These are phyloP conservation scores for Phytopythium helicoides DNA, from an alignment of 352 stramenopile genomes.

Conservation along the genomic window DNA sequence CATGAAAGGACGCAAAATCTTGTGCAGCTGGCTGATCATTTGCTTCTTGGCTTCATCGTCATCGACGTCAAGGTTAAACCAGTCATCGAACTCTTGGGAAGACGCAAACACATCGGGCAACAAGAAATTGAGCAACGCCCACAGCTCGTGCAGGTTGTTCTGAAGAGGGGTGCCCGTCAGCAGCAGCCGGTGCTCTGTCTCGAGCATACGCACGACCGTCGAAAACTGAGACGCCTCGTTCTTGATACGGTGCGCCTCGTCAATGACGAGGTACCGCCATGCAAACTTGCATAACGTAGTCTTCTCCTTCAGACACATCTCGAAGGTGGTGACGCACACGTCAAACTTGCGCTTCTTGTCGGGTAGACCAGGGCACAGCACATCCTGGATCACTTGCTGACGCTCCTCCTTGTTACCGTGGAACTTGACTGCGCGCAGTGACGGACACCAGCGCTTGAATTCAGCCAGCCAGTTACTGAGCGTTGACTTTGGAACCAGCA, in stretches of 20 bases:
- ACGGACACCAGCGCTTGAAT: slow-evolving; percentile 91
- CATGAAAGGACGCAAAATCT: slow-evolving; percentile 95
- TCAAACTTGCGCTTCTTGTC: slow-evolving; percentile 95
- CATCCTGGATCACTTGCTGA: slow-evolving; percentile 81
- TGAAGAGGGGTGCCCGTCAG: slow-evolving; percentile 95
- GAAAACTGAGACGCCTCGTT: slow-evolving; percentile 90
- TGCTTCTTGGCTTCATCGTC: slow-evolving; percentile 89
- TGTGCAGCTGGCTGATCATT: slow-evolving; percentile 88
- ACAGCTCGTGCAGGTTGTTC: slow-evolving; percentile 96
- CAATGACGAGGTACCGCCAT: slow-evolving; percentile 88
- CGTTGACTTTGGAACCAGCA: slow-evolving; percentile 94
- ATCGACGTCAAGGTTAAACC: slow-evolving; percentile 87
- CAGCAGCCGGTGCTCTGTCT: slow-evolving; percentile 84
- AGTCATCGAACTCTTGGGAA: slow-evolving; percentile 86
- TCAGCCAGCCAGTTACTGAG: slow-evolving; percentile 94
- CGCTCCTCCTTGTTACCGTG: slow-evolving; percentile 91
- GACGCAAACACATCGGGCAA: slow-evolving; percentile 92
- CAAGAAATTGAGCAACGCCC: slow-evolving; percentile 94
- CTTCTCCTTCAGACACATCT: slow-evolving; percentile 93
- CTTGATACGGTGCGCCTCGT: slow-evolving; percentile 88
- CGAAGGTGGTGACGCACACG: slow-evolving; percentile 97
- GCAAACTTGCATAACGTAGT: slow-evolving; percentile 88
- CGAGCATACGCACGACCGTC: slow-evolving; percentile 78
- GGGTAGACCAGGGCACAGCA: slow-evolving; percentile 82
- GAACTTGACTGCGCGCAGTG: slow-evolving; percentile 91